Evolutionary conservation across 176 grass and related monocot species (phyloP), one percentile per base, ranked within the genome.

Genomic region (Oryza officinalis): DNA sequence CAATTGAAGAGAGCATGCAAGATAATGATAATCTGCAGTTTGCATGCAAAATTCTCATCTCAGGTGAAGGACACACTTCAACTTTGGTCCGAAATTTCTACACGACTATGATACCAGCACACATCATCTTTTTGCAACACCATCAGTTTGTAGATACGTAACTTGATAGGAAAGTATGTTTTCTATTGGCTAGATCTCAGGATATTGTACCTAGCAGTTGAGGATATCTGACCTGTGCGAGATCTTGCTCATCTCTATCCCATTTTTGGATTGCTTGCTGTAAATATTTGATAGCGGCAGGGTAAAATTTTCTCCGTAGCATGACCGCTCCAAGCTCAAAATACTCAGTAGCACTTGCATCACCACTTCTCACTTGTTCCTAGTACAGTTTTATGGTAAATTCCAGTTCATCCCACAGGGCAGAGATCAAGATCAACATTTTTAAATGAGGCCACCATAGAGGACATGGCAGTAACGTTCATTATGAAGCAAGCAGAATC

Each of bases 301-400:
- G 91, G 54, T 99, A 99, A 79, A 99, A 90, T 74, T 99, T 99
- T 81, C 96, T 94, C 85, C 96, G 75, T 15, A 99, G 91, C 96
- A 99, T 99, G 18, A 99, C 96, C 43, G 96, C 96, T 87, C 96
- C 96, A 63, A 99, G 93, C 74, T 99, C 96, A 81, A 99, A 99
- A 65, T 87, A 95, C 61, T 96, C 96, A 0, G 96, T 99, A 18
- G 93, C 93, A 63, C 89, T 85, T 81, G 83, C 96, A 86, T 99
- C 96, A 25, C 96, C 96, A 84, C 96, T 99, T 79, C 96, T 91
- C 46, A 99, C 93, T 96, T 96, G 93, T 83, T 99, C 96, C 96
- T 98, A 71, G 14, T 68, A 83, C 71, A 78, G 27, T 37, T 67
- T 49, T 60, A 27, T 69, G 63, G 6, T 31, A 43, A 9, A 20